These are phyloP conservation scores for Leccinum uliginosum DNA, from an alignment of 768 basidiomycete genomes.

Conservation along the genomic window DNA sequence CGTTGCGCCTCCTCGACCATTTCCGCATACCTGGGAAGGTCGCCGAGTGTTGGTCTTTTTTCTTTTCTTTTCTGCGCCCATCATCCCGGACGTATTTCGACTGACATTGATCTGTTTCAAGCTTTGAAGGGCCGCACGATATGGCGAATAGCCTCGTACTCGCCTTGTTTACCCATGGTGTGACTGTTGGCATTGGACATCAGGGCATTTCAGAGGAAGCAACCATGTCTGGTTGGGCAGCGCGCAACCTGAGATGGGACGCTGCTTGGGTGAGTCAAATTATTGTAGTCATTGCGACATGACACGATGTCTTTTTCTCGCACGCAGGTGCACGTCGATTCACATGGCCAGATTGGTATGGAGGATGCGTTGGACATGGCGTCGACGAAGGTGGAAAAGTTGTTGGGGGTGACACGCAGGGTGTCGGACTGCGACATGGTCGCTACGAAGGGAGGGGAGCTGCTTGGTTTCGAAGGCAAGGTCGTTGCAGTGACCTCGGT, in stretches of 20 bases:
- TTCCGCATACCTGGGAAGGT: conserved; percentile 62
- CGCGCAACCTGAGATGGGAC: conserved; percentile 87
- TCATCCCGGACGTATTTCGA: neutral
- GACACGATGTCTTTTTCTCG: neutral
- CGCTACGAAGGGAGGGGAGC: conserved; percentile 35
- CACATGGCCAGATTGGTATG: conserved; percentile 37
- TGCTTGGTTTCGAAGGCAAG: conserved; percentile 43
- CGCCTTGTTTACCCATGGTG: conserved; percentile 47
- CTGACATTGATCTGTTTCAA: conserved; percentile 15
- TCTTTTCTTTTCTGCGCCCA: neutral
- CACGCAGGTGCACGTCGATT: conserved; percentile 31
- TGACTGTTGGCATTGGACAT: conserved; percentile 59
- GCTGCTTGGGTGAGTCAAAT: conserved; percentile 83
- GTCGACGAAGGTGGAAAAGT: conserved; percentile 39
- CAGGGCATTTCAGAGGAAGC: conserved; percentile 44
- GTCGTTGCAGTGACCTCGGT: conserved; percentile 40
- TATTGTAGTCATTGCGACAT: neutral
- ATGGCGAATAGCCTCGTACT: conserved; percentile 67
- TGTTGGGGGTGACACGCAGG: conserved; percentile 34
- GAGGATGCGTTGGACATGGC: conserved; percentile 38
- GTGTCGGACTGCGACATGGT: conserved; percentile 34
- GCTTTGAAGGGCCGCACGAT: conserved; percentile 67
- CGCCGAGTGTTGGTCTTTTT: conserved; percentile 49
- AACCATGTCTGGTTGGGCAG: conserved; percentile 77
- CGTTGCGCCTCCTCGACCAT: conserved; percentile 58